phyloP scores from a whole-genome alignment of 306 rosid species.

The Rubus parviflorus region DNA sequence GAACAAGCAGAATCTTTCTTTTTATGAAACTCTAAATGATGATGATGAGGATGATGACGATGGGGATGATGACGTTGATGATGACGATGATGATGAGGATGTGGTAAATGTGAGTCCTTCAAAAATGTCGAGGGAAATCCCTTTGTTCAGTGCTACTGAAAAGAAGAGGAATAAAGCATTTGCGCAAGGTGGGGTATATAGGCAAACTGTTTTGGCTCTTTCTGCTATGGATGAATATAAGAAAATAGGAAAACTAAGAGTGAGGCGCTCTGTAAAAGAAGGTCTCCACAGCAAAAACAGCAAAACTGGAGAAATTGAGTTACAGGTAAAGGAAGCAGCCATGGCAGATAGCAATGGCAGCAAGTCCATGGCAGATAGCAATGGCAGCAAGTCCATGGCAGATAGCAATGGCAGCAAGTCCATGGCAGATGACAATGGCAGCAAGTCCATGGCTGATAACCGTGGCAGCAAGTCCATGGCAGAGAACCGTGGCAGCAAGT shows the following conservation, averaged over 20 bases:
- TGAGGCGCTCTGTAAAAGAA: slow-evolving; percentile 16
- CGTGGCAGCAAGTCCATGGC: slow-evolving; percentile 25
- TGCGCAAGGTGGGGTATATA: slow-evolving; percentile 24
- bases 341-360: slow-evolving; percentile 12
- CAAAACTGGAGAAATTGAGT: slow-evolving; percentile 32
- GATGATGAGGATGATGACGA: slow-evolving; percentile 21
- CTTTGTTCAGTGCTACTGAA: slow-evolving; percentile 25
- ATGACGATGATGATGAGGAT: slow-evolving; percentile 29
- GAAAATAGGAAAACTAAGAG: slow-evolving; percentile 23
- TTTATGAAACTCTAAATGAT: slow-evolving; percentile 33
- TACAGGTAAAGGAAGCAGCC: slow-evolving; percentile 29
- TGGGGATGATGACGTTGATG: slow-evolving; percentile 10
- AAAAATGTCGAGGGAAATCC: slow-evolving; percentile 36
- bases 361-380: slow-evolving; percentile 18
- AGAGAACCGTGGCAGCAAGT: slow-evolving; percentile 27
- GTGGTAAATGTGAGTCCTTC: slow-evolving; percentile 27
- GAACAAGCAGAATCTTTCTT: slow-evolving; percentile 40
- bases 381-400: slow-evolving; percentile 19
- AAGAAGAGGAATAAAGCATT: slow-evolving; percentile 35
- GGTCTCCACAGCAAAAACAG: slow-evolving; percentile 21
- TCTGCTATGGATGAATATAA: slow-evolving; percentile 19
- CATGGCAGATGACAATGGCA: background rate
- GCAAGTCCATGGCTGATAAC: slow-evolving; percentile 16
- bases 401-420: background rate
- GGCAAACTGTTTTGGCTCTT: slow-evolving; percentile 30